phyloP scores from a whole-genome alignment of 2,329 filamentous ascomycete genomes.

The Zymoseptoria tritici region DNA sequence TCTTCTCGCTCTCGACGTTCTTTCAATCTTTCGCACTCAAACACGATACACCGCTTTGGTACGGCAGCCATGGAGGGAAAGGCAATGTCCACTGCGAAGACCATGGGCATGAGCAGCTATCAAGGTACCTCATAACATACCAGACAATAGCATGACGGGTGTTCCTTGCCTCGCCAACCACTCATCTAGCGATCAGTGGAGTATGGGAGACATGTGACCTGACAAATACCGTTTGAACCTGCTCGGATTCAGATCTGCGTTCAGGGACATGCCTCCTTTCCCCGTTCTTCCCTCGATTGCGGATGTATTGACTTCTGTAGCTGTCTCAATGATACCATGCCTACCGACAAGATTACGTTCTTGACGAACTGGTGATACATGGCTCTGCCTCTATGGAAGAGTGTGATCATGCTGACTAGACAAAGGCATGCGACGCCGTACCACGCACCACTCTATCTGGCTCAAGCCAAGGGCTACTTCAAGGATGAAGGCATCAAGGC shows the following conservation, averaged over 20 bases:
- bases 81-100: neutral
- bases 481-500: conserved; percentile 70
- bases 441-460: conserved; percentile 69
- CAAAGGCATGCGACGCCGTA: conserved; percentile 72
- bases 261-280: conserved; percentile 65
- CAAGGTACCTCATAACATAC: conserved; percentile 16
- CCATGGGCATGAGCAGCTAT: conserved; percentile 2
- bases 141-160: conserved; percentile 34
- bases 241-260: conserved; percentile 72
- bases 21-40: too few species aligned
- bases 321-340: conserved; percentile 53
- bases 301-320: conserved; percentile 40
- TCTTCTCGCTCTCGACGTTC: neutral
- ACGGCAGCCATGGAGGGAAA: neutral
- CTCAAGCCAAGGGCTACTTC: conserved; percentile 68
- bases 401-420: conserved; percentile 2
- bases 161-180: conserved; percentile 21
- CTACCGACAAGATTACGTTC: conserved; percentile 79
- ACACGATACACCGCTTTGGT: neutral
- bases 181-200: conserved; percentile 18
- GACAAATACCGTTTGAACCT: conserved; percentile 77
- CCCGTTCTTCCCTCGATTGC: conserved; percentile 12
- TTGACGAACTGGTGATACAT: conserved; percentile 64
- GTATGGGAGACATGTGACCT: conserved; percentile 40
- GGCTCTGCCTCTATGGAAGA: conserved; percentile 25